Evolutionary conservation across 768 basidiomycete genomes (phyloP), one percentile per base, ranked within the genome.

Genomic region (Lactarius quietus): DNA sequence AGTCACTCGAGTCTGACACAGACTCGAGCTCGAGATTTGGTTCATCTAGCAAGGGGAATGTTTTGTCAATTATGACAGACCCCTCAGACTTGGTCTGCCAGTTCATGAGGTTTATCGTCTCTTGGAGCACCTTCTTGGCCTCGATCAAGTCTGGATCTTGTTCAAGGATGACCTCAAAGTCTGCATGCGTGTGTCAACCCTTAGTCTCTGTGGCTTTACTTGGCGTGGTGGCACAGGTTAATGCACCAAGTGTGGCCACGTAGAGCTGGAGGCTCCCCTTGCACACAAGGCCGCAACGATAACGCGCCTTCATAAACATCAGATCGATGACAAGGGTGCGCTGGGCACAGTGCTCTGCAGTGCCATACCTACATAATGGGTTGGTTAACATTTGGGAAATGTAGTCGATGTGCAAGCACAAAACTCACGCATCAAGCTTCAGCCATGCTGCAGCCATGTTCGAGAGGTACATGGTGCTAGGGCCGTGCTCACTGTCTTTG

Each of bases 1-100:
- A 84, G 68, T 86, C 85, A 58, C 82, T 84, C 15, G 82, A 82
- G 71, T 85, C 85, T 0, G 82, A 84, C 10, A 78, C 75, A 1
- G 78, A 78, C 10, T 77, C 79, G 54, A 78, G 72, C 31, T 80
- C 79, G 5, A 75, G 63, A 7, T 74, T 69, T 3, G 76, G 74
- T 3, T 78, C 78, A 1, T 73, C 70, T 14, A 63, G 57, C 6
- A 26, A n/a, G n/a, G n/a, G n/a, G n/a, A n/a, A n/a, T n/a, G n/a
- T n/a, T n/a, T n/a, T n/a, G n/a, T n/a, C n/a, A n/a, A n/a, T n/a
- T n/a, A n/a, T n/a, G n/a, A n/a, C n/a, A n/a, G n/a, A n/a, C n/a
- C n/a, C n/a, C n/a, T n/a, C n/a, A n/a, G n/a, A n/a, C n/a, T n/a
- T n/a, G n/a, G n/a, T n/a, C n/a, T n/a, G n/a, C n/a, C n/a, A n/a